phyloP scores from a whole-genome alignment of 805 yeast species.

The Limtongia smithiae region DNA sequence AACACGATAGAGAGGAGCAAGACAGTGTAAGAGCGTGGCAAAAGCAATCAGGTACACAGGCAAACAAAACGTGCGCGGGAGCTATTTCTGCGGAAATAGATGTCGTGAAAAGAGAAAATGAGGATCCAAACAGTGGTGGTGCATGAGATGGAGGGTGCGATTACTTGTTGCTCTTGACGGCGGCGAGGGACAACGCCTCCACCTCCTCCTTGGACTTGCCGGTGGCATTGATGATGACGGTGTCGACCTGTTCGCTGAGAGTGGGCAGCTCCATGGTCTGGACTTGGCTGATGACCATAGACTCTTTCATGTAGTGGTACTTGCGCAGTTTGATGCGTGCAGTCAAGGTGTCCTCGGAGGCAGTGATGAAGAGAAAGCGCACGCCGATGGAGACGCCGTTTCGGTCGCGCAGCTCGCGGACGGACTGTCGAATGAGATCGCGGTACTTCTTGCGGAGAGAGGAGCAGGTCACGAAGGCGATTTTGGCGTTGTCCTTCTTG shows the following conservation, averaged over 20 bases:
- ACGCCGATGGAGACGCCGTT: constrained; percentile 39
- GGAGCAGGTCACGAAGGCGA: constrained; percentile 74
- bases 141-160: neutral
- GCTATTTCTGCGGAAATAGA: too few species aligned
- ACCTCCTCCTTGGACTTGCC: constrained; percentile 22
- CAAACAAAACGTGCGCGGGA: too few species aligned
- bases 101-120: neutral
- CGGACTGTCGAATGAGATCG: constrained; percentile 48
- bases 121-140: neutral
- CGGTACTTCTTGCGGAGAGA: constrained; percentile 75
- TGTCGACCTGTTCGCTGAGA: constrained; percentile 27
- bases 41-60: too few species aligned
- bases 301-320: constrained; percentile 76
- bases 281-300: constrained; percentile 30
- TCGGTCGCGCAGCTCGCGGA: constrained; percentile 26
- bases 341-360: constrained; percentile 57
- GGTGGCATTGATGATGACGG: constrained; percentile 22
- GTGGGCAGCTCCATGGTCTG: constrained; percentile 27
- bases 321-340: constrained; percentile 60
- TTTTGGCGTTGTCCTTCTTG: constrained; percentile 28
- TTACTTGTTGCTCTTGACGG: constrained; percentile 1
- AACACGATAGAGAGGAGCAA: too few species aligned
- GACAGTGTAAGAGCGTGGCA: too few species aligned
- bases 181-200: constrained; percentile 2
- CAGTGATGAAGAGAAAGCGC: constrained; percentile 63